Conservation (phyloP, 2,329 filamentous ascomycete species). For the Celoporthe dispersa region DNA sequence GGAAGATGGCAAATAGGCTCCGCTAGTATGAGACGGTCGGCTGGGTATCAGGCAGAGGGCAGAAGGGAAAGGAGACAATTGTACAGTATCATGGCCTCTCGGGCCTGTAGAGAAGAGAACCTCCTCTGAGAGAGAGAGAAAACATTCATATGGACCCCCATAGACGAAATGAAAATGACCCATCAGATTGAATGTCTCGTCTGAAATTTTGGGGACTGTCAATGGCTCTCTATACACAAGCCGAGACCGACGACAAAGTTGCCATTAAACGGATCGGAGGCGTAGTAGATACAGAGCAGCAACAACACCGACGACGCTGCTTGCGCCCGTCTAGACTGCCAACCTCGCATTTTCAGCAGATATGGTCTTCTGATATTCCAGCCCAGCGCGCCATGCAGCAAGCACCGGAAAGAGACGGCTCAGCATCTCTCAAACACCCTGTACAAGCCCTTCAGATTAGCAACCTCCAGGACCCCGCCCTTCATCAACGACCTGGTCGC, state of each 20-base stretch:
- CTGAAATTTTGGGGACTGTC: not conserved
- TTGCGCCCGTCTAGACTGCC: too few species aligned
- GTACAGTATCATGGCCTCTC: conserved; percentile 27
- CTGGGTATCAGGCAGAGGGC: not conserved
- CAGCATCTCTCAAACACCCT: conserved; percentile 93
- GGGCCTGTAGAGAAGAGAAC: conserved; percentile 8
- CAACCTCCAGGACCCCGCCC: conserved; percentile 79
- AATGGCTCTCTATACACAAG: not conserved
- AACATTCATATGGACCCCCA: conserved; percentile 20
- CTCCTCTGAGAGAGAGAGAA: conserved; percentile 14
- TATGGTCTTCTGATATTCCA: too few species aligned
- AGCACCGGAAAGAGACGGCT: too few species aligned
- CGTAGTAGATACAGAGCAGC: not conserved
- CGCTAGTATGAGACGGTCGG: not conserved
- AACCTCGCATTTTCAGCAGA: too few species aligned
- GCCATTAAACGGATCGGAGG: not conserved
- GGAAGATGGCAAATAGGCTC: conserved; percentile 52
- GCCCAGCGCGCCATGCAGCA: too few species aligned
- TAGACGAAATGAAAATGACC: conserved; percentile 31
- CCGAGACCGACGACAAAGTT: not conserved
- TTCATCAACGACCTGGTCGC: conserved; percentile 79
- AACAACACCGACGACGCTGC: too few species aligned
- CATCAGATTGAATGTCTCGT: conserved; percentile 12
- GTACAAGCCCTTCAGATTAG: conserved; percentile 90
- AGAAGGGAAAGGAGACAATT: conserved; percentile 12